Evolutionary conservation across 176 grass and related monocot species (phyloP).

Genomic region (Ensete glaucum): DNA sequence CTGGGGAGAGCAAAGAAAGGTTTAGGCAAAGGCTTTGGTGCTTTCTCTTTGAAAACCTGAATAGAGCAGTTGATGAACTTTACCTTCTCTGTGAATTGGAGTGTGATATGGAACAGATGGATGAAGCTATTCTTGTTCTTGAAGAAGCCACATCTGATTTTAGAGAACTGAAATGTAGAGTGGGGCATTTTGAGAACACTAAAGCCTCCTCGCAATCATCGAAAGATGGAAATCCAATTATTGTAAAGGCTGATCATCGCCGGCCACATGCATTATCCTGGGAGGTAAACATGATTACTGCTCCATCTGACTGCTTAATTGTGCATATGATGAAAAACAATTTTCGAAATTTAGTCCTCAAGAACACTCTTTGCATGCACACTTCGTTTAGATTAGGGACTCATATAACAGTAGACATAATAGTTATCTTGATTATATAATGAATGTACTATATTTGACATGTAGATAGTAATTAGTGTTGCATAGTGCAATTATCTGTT

Average conservation of each 20-base stretch:
- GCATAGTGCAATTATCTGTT: neutral
- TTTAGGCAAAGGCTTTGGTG: constrained; percentile 99
- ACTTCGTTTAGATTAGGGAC: neutral
- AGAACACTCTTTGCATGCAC: neutral
- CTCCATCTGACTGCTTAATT: constrained; percentile 1
- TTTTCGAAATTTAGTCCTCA: neutral
- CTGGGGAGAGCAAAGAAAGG: constrained; percentile 91
- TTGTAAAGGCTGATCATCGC: constrained; percentile 79
- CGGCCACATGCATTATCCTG: constrained; percentile 95
- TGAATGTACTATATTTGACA: neutral
- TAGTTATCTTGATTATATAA: neutral
- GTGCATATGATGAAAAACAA: neutral
- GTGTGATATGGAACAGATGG: constrained; percentile 99
- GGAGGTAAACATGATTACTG: constrained; percentile 47
- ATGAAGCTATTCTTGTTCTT: constrained; percentile 95
- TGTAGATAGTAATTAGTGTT: neutral
- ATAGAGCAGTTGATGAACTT: constrained; percentile 94
- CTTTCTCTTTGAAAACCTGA: constrained; percentile 99
- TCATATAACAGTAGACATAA: neutral
- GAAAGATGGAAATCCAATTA: constrained; percentile 59
- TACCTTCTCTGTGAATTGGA: constrained; percentile 97
- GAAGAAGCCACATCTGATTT: constrained; percentile 96
- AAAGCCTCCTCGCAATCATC: constrained; percentile 48
- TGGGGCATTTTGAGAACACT: constrained; percentile 82
- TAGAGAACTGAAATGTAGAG: constrained; percentile 79